Percentiles rank a stretch among this genome's conserved stretches.
phyloP scores from a whole-genome alignment of 345 rosid genomes.

The Angophora floribunda region DNA sequence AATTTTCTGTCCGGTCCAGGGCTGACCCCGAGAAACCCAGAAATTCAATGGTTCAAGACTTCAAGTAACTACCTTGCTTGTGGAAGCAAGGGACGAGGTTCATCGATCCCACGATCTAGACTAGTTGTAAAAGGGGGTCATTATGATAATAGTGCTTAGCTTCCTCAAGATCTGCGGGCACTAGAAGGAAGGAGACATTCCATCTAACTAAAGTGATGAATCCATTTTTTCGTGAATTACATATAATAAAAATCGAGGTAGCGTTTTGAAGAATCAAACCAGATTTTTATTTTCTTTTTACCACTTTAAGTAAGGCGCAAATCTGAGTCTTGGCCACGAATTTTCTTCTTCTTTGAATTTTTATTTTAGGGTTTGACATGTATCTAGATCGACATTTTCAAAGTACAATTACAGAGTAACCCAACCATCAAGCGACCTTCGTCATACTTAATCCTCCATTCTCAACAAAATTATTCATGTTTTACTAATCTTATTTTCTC shows the following conservation, averaged over 20 bases:
- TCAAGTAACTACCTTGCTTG: not conserved
- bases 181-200: not conserved
- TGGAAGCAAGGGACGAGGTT: not conserved
- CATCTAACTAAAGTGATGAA: not conserved
- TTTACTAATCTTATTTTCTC: not conserved
- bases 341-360: not conserved
- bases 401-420: fast-evolving
- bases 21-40: not conserved
- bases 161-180: not conserved
- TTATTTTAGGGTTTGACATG: not conserved
- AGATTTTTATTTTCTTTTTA: not conserved
- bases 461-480: not conserved
- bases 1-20: not conserved
- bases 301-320: not conserved
- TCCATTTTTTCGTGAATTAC: not conserved
- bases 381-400: not conserved
- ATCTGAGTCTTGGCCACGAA: not conserved
- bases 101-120: not conserved
- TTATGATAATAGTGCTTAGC: not conserved
- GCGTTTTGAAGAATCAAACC: not conserved
- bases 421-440: not conserved
- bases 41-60: not conserved
- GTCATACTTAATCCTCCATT: not conserved
- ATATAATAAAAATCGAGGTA: not conserved
- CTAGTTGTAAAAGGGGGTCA: not conserved